Evolutionary conservation across 2,329 filamentous ascomycete genomes (phyloP).

Genomic region (Aspergillus costaricaensis): DNA sequence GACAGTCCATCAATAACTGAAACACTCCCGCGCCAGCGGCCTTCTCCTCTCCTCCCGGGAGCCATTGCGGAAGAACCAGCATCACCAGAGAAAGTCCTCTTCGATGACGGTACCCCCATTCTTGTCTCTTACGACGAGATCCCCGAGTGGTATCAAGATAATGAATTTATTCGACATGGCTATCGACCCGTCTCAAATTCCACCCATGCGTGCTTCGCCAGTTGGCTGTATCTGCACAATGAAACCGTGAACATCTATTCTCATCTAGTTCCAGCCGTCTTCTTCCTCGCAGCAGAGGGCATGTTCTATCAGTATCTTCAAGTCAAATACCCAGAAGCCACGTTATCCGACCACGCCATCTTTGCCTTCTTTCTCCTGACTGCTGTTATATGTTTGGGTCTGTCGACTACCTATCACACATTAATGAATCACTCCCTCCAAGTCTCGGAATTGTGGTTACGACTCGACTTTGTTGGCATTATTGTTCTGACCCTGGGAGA

Average conservation of each 20-base stretch:
- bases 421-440: slow-evolving; percentile 31
- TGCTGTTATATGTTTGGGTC: background rate
- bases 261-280: slow-evolving; percentile 26
- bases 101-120: background rate
- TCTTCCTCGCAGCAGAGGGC: slow-evolving; percentile 22
- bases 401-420: slow-evolving; percentile 25
- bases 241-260: slow-evolving; percentile 28
- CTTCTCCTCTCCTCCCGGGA: background rate
- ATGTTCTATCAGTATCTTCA: slow-evolving; percentile 19
- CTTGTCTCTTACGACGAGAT: slow-evolving; percentile 12
- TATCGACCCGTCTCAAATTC: slow-evolving; percentile 31
- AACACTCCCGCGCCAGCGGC: background rate
- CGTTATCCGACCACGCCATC: slow-evolving; percentile 19
- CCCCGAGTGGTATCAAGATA: slow-evolving; percentile 18
- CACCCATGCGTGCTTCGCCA: slow-evolving; percentile 20
- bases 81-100: background rate
- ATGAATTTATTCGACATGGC: slow-evolving; percentile 29
- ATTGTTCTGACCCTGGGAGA: slow-evolving; percentile 21
- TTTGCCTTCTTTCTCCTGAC: slow-evolving; percentile 24
- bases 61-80: background rate
- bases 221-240: slow-evolving; percentile 24
- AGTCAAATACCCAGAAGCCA: slow-evolving; percentile 13
- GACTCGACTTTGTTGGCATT: slow-evolving; percentile 25
- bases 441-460: slow-evolving; percentile 26
- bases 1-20: background rate